Evolutionary conservation across 2,329 filamentous ascomycete species (phyloP), one percentile per base, ranked within the genome.

Genomic region (Cercospora sp.): DNA sequence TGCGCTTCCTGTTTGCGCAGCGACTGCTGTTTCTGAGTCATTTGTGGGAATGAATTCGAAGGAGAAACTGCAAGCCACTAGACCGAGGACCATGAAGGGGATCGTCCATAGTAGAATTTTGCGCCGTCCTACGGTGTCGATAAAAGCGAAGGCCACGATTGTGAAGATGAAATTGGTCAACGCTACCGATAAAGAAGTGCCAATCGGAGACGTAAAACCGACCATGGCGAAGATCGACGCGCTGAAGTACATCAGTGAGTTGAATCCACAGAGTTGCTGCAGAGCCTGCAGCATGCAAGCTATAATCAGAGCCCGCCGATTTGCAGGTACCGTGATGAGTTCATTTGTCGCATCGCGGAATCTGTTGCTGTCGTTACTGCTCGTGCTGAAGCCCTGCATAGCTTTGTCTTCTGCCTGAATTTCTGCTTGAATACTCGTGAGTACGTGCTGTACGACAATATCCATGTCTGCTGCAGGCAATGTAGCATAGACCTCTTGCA

Each of bases 201-300:
- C 77, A n/a, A 81, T 82, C 6, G 82, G 82, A 3, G 78, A 80
- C 64, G 71, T 73, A 76, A 84, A 84, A 67, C 80, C 81, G n/a
- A 83, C 77, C 60, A 84, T 76, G 55, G 76, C 72, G 76, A 84
- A 84, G 63, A 84, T 83, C 7, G 82, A 82, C 33, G 82, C 82
- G 58, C 76, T 79, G 76, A 83, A 84, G 75, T 84, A 84, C 82
- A 83, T 83, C 1, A 83, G 72, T 20, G 78, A 80, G 74, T 83
- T 83, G 45, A 73, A 73, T 18, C 72, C 72, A 48, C 68, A 74
- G 20, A 72, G 85, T 78, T 98, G 94, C 80, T 97, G 94, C 6
- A 96, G 82, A 0, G 89, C 92, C 76, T 97, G 94, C 2, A 97
- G 84, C 71, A 95, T 86, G 79, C 93, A 96, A 0, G 94, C 93